phyloP scores from a whole-genome alignment of 352 stramenopile species.

The Phytophthora lateralis region DNA sequence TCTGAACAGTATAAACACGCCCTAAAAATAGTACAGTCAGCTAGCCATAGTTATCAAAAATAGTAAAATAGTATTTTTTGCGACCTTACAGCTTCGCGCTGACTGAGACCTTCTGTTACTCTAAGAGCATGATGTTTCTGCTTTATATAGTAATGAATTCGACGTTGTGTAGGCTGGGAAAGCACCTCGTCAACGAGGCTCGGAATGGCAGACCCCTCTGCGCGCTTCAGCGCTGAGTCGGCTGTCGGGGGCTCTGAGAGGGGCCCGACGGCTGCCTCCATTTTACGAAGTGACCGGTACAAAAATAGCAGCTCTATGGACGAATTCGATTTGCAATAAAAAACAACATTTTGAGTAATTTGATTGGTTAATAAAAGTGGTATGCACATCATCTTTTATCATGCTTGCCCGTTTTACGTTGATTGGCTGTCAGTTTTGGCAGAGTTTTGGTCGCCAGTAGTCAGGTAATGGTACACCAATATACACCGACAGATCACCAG shows the following conservation, averaged over 20 bases:
- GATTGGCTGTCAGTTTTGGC: no score
- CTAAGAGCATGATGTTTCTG: background rate
- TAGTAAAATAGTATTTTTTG: background rate
- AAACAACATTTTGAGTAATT: no score
- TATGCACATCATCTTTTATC: no score
- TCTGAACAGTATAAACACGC: slow-evolving; percentile 8
- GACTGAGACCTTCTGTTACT: background rate
- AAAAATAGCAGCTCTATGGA: no score
- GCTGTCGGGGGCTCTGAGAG: background rate
- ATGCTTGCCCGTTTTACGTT: no score
- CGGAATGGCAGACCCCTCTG: background rate
- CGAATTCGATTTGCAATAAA: no score
- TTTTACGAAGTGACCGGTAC: no score
- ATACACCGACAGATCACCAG: no score
- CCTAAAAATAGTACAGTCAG: background rate
- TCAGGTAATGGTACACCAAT: no score
- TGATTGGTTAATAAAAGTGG: no score
- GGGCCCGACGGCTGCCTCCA: no score
- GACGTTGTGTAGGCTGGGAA: background rate
- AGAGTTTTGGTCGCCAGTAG: no score
- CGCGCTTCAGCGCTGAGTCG: background rate
- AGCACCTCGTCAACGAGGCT: background rate
- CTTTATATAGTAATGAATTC: background rate
- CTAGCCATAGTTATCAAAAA: background rate
- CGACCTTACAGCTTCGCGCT: background rate